Conservation (phyloP, 2,329 filamentous ascomycete species). For the Aspergillus sp. region DNA sequence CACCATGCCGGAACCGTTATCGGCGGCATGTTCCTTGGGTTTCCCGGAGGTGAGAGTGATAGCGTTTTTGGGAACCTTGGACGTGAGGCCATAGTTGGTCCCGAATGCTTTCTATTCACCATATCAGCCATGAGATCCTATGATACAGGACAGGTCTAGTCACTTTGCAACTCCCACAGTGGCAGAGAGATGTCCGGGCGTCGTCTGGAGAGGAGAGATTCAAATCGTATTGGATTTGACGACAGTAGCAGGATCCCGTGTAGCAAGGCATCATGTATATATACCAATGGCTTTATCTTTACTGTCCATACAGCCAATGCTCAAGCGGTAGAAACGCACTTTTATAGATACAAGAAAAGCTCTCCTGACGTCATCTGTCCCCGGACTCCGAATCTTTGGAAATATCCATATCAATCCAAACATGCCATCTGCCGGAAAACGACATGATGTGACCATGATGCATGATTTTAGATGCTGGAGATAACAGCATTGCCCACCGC, state of each 20-base stretch:
- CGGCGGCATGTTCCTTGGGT: constrained; percentile 40
- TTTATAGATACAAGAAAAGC: not conserved
- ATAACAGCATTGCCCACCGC: not conserved
- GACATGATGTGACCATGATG: not conserved
- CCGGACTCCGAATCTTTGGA: not conserved
- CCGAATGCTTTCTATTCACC: constrained; percentile 42
- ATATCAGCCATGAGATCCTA: not conserved
- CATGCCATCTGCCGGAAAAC: not conserved
- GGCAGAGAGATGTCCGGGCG: constrained; percentile 46
- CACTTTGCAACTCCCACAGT: constrained; percentile 47
- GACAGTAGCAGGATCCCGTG: constrained; percentile 43
- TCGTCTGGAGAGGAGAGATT: constrained; percentile 38
- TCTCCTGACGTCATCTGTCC: not conserved
- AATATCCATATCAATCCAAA: not conserved
- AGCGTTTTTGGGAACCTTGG: constrained; percentile 41
- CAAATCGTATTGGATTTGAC: constrained; percentile 41
- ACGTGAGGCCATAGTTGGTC: constrained; percentile 45
- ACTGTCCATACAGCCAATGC: too few species aligned
- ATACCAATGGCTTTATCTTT: too few species aligned
- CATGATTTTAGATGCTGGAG: not conserved
- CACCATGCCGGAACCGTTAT: constrained; percentile 42
- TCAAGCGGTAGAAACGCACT: not conserved
- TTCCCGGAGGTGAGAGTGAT: constrained; percentile 35
- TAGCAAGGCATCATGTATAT: constrained; percentile 19
- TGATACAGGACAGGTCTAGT: not conserved